These are phyloP conservation scores for Sporothrix inflata DNA, from an alignment of 2,329 filamentous ascomycete species.

Conservation along the genomic window DNA sequence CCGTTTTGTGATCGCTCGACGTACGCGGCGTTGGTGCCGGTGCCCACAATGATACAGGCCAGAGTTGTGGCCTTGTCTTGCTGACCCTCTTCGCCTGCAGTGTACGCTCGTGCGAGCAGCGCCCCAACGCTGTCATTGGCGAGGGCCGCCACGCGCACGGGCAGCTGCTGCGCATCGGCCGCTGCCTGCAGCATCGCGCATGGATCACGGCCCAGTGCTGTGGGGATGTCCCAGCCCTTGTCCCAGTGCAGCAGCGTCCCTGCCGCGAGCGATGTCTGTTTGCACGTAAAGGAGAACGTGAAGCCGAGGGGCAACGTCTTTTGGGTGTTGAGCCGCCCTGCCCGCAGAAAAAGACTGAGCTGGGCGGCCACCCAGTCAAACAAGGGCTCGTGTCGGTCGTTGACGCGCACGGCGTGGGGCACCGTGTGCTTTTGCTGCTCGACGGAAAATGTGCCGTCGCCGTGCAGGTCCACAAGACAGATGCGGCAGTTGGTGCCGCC, in stretches of 20 bases:
- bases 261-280: slow-evolving; percentile 91
- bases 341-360: slow-evolving; percentile 81
- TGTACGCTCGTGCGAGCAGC: slow-evolving; percentile 91
- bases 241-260: slow-evolving; percentile 94
- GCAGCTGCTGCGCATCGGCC: slow-evolving; percentile 80
- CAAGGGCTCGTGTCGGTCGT: slow-evolving; percentile 79
- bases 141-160: slow-evolving; percentile 91
- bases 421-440: slow-evolving; percentile 91
- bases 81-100: slow-evolving; percentile 55
- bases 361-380: slow-evolving; percentile 91
- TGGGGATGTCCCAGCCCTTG: slow-evolving; percentile 94
- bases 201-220: slow-evolving; percentile 90
- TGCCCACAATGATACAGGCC: slow-evolving; percentile 92
- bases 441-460: slow-evolving; percentile 90
- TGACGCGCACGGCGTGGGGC: slow-evolving; percentile 84
- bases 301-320: slow-evolving; percentile 90
- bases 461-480: slow-evolving; percentile 89
- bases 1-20: slow-evolving; percentile 84
- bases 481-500: slow-evolving; percentile 97
- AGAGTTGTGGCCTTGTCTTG: slow-evolving; percentile 68
- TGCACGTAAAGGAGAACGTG: slow-evolving; percentile 95
- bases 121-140: slow-evolving; percentile 98
- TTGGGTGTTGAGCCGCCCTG: slow-evolving; percentile 54
- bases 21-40: slow-evolving; percentile 95
- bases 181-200: slow-evolving; percentile 85